A percentile compares a stretch with the other conserved stretches of the same genome.
Conservation (phyloP, 345 rosid species). For the Citrus trifoliata region DNA sequence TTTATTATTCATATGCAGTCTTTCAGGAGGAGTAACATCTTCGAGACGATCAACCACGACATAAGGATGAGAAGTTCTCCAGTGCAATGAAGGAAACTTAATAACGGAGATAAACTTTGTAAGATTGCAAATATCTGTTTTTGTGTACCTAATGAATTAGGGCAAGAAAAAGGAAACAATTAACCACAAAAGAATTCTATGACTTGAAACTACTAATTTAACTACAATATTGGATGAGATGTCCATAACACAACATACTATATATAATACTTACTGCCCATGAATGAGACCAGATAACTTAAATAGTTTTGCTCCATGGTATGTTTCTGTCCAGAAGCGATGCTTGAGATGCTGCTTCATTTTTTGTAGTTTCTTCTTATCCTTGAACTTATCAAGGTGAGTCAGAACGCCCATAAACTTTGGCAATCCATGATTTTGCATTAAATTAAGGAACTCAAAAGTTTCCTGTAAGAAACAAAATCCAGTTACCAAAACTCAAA, state of each 20-base stretch:
- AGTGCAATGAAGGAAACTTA: slow-evolving; percentile 71
- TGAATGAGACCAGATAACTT: slow-evolving; percentile 85
- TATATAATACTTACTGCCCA: slow-evolving; percentile 63
- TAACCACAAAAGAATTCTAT: not conserved
- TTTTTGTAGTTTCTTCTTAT: slow-evolving; percentile 82
- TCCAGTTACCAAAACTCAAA: not conserved
- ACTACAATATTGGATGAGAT: not conserved
- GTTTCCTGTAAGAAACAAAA: slow-evolving; percentile 59
- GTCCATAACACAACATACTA: not conserved
- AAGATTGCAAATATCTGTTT: slow-evolving; percentile 78
- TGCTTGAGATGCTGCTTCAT: slow-evolving; percentile 89
- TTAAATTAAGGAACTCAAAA: slow-evolving; percentile 91
- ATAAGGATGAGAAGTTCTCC: slow-evolving; percentile 93
- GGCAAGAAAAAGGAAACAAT: not conserved
- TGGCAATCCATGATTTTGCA: slow-evolving; percentile 95
- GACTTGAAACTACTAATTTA: not conserved
- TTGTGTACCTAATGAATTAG: slow-evolving; percentile 49
- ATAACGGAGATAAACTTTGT: slow-evolving; percentile 72
- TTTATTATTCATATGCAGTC: slow-evolving; percentile 61
- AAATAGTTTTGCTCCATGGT: slow-evolving; percentile 82
- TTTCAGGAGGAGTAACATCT: slow-evolving; percentile 79
- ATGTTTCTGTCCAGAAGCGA: slow-evolving; percentile 94
- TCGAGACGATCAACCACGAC: slow-evolving; percentile 86
- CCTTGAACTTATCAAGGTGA: slow-evolving; percentile 89
- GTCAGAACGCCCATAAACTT: slow-evolving; percentile 96